Percentiles rank a stretch among this genome's conserved stretches.
phyloP scores from a whole-genome alignment of 177 flowering plant genomes.

The Vitis hybrid region DNA sequence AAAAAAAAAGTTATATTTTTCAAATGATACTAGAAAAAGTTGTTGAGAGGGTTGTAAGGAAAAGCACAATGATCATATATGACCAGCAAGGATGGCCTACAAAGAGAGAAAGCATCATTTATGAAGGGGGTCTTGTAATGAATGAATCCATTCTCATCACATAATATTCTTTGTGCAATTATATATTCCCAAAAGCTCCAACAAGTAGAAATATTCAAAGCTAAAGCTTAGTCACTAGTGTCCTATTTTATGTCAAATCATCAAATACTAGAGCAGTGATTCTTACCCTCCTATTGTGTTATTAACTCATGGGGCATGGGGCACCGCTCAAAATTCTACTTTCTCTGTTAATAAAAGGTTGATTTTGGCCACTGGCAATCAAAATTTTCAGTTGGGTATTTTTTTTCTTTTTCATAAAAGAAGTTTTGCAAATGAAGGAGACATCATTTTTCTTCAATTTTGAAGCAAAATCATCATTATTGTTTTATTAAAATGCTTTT shows the following conservation, averaged over 20 bases:
- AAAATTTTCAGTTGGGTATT: no score
- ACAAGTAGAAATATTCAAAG: not conserved
- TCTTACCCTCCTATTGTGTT: not conserved
- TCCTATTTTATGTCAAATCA: not conserved
- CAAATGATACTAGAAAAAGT: no score
- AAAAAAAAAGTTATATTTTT: no score
- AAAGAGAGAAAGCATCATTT: not conserved
- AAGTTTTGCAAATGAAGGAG: no score
- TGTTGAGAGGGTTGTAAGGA: not conserved
- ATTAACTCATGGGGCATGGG: not conserved
- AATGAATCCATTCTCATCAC: not conserved
- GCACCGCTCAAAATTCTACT: not conserved
- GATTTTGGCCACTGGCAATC: not conserved
- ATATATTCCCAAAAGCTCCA: constrained; percentile 6
- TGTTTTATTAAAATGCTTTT: no score
- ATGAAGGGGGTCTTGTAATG: not conserved
- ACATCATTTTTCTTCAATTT: no score
- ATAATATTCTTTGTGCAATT: not conserved
- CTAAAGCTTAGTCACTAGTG: not conserved
- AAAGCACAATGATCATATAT: no score
- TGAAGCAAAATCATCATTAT: no score
- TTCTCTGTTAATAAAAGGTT: not conserved
- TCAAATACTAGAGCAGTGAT: not conserved
- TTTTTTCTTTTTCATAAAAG: no score
- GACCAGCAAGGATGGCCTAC: not conserved